These are phyloP conservation scores for Monosporascus ibericus DNA, from an alignment of 2,329 filamentous ascomycete genomes.

Conservation along the genomic window DNA sequence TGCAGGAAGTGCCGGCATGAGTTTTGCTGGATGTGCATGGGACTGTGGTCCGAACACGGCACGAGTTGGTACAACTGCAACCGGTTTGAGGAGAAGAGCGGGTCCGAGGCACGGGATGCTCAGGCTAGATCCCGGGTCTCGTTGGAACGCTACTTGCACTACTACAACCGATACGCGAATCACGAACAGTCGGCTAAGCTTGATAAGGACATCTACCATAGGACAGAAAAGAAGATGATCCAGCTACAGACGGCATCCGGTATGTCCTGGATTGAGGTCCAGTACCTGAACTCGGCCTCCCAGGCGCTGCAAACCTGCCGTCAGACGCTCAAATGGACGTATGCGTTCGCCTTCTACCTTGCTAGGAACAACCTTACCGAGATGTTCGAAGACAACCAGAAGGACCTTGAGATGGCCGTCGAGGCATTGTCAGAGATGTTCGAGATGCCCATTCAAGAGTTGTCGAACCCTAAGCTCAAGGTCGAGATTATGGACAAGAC, in stretches of 20 bases:
- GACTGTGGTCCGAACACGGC: slow-evolving; percentile 94
- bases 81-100: slow-evolving; percentile 92
- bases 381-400: slow-evolving; percentile 98
- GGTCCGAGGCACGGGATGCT: slow-evolving; percentile 80
- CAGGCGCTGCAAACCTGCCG: slow-evolving; percentile 92
- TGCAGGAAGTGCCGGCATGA: slow-evolving; percentile 31
- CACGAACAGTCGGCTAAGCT: slow-evolving; percentile 96
- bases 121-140: slow-evolving; percentile 88
- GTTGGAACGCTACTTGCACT: slow-evolving; percentile 93
- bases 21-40: slow-evolving; percentile 99
- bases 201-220: slow-evolving; percentile 90
- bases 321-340: slow-evolving; percentile 99
- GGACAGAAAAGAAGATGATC: slow-evolving; percentile 99
- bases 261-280: slow-evolving; percentile 98
- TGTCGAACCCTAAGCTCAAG: slow-evolving; percentile 83
- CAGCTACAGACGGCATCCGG: slow-evolving; percentile 88
- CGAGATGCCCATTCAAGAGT: slow-evolving; percentile 86
- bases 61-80: slow-evolving; percentile 99
- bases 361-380: slow-evolving; percentile 90
- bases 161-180: slow-evolving; percentile 98
- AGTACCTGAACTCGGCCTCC: slow-evolving; percentile 89
- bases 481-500: slow-evolving; percentile 99
- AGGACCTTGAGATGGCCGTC: slow-evolving; percentile 94
- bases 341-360: slow-evolving; percentile 98
- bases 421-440: slow-evolving; percentile 99